phyloP scores from a whole-genome alignment of 148 eudicot species.

The Fagopyrum esculentum region DNA sequence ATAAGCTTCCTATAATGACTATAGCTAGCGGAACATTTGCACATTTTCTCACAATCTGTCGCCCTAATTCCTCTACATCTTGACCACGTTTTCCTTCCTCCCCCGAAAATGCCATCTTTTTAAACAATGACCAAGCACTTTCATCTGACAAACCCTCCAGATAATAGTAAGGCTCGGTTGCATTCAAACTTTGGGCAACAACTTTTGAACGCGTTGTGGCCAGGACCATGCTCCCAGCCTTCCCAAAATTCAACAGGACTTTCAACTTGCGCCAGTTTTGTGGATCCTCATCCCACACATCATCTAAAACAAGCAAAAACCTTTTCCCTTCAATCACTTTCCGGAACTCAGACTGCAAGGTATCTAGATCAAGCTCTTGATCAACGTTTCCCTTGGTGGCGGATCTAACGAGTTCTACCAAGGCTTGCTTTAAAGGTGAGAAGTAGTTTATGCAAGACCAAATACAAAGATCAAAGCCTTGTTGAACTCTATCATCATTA shows the following conservation, averaged over 20 bases:
- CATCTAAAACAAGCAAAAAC: constrained; percentile 20
- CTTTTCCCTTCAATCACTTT: constrained; percentile 13
- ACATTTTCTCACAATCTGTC: not conserved
- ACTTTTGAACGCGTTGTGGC: not conserved
- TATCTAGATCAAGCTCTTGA: not conserved
- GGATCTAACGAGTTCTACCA: constrained; percentile 15
- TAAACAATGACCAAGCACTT: not conserved
- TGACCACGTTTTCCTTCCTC: not conserved
- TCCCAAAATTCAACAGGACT: not conserved
- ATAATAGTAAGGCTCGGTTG: not conserved
- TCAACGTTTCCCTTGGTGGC: constrained; percentile 7
- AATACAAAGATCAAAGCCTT: constrained; percentile 15
- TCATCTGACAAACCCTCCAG: not conserved
- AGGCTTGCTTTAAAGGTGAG: constrained; percentile 11
- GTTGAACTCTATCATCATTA: constrained; percentile 9
- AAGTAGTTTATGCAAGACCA: constrained; percentile 25
- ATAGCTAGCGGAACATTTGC: not conserved
- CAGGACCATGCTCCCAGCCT: not conserved
- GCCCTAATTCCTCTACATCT: not conserved
- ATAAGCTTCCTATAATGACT: not conserved
- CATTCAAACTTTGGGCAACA: not conserved
- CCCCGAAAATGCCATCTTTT: not conserved
- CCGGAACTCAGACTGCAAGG: not conserved
- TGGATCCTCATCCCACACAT: constrained; percentile 26
- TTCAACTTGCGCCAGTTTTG: constrained; percentile 11